Conservation (phyloP, 2,329 filamentous ascomycete genomes). For the Penicillium thymicola region DNA sequence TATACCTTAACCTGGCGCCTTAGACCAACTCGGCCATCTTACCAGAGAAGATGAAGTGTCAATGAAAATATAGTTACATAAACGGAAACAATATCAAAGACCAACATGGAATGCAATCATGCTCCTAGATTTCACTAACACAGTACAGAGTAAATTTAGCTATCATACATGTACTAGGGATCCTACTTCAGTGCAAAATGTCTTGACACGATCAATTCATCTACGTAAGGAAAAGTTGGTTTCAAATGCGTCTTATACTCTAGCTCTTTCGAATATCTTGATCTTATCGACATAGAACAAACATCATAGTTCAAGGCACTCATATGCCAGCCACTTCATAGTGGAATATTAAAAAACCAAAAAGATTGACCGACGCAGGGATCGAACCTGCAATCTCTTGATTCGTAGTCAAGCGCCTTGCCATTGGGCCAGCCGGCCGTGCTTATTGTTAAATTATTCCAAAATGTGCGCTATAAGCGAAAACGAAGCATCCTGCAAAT, state of each 20-base stretch:
- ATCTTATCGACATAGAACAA: no score
- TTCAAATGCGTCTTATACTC: neutral
- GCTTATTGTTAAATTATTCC: accelerated
- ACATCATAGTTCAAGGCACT: no score
- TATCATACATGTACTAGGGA: no score
- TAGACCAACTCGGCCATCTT: constrained; percentile 39
- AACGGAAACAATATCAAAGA: neutral
- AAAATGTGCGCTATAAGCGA: neutral
- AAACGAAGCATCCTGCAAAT: no score
- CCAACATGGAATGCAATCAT: no score
- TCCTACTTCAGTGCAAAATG: neutral
- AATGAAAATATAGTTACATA: neutral
- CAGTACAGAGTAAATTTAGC: no score
- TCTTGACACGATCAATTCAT: neutral
- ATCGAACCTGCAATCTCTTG: constrained; percentile 52
- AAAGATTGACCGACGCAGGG: constrained; percentile 38
- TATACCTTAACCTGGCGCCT: constrained; percentile 36
- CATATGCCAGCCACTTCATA: no score
- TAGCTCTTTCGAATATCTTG: no score
- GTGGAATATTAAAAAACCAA: constrained; percentile 1
- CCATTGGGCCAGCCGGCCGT: constrained; percentile 45
- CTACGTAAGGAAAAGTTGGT: neutral
- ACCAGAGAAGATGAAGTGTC: constrained; percentile 8
- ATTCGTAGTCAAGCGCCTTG: constrained; percentile 53
- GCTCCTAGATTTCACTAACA: no score